These are phyloP conservation scores for Cystobasidium pallidum DNA, from an alignment of 1,284 basidiomycete genomes.

Conservation along the genomic window DNA sequence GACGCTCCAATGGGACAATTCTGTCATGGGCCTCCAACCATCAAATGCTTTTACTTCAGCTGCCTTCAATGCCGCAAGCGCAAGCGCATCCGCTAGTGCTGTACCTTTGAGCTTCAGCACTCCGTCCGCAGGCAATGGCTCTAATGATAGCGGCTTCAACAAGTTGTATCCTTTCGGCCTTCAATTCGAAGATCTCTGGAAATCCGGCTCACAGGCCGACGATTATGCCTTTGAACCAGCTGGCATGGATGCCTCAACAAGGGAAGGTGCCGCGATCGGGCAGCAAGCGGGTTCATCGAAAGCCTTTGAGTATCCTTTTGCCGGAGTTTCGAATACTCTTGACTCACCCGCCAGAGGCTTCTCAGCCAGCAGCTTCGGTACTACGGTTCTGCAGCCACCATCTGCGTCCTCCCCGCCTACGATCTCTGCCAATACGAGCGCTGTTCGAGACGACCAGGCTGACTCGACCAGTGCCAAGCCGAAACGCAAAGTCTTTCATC, in stretches of 20 bases:
- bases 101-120: neutral
- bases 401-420: neutral
- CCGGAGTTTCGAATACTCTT: neutral
- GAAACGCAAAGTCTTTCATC: neutral
- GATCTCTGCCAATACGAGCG: neutral
- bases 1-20: slow-evolving; percentile 10
- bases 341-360: neutral
- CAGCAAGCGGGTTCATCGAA: neutral
- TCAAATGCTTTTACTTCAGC: neutral
- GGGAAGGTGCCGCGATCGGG: neutral
- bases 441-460: neutral
- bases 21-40: neutral
- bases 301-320: neutral
- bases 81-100: neutral
- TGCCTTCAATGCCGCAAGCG: neutral
- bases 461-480: neutral
- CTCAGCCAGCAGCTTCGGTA: neutral
- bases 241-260: neutral
- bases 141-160: neutral
- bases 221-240: neutral
- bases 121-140: slow-evolving; percentile 2
- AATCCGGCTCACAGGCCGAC: neutral
- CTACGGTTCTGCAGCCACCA: neutral
- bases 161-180: slow-evolving; percentile 15
- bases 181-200: slow-evolving; percentile 20